Conservation (phyloP, 2,329 filamentous ascomycete species). For the Talaromyces sp. region DNA sequence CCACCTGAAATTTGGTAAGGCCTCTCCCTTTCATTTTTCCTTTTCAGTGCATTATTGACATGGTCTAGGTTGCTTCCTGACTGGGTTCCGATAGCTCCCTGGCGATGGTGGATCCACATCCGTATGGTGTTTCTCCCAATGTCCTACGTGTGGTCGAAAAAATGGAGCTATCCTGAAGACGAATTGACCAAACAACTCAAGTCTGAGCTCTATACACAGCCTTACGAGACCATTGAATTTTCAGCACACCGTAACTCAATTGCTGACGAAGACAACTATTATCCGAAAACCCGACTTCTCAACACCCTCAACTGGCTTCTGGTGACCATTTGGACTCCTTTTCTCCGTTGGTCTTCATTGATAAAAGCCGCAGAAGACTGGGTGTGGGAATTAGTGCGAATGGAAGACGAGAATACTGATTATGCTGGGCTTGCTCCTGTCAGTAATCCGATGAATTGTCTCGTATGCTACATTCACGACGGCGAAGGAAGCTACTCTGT, state of each 20-base stretch:
- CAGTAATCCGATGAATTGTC: conserved; percentile 82
- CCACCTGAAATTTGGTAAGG: conserved; percentile 81
- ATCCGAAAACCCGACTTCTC: conserved; percentile 82
- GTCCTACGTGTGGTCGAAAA: conserved; percentile 81
- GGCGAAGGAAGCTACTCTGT: conserved; percentile 69
- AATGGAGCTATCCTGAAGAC: conserved; percentile 71
- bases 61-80: conserved; percentile 64
- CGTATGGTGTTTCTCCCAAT: conserved; percentile 94
- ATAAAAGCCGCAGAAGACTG: conserved; percentile 70
- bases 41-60: conserved; percentile 7
- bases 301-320: conserved; percentile 73
- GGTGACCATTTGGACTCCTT: conserved; percentile 73
- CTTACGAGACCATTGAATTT: conserved; percentile 75
- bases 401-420: conserved; percentile 90
- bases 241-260: conserved; percentile 75
- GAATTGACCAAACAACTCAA: conserved; percentile 66
- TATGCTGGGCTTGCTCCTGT: conserved; percentile 83
- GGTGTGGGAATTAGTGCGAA: conserved; percentile 75
- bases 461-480: conserved; percentile 78
- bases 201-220: conserved; percentile 74
- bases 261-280: conserved; percentile 74
- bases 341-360: conserved; percentile 61
- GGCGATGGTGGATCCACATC: conserved; percentile 98
- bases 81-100: conserved; percentile 83
- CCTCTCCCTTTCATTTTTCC: neutral